Evolutionary conservation across 495 filamentous ascomycete genomes (phyloP), one percentile per base, ranked within the genome.

Genomic region (Bathelium albidoporum): DNA sequence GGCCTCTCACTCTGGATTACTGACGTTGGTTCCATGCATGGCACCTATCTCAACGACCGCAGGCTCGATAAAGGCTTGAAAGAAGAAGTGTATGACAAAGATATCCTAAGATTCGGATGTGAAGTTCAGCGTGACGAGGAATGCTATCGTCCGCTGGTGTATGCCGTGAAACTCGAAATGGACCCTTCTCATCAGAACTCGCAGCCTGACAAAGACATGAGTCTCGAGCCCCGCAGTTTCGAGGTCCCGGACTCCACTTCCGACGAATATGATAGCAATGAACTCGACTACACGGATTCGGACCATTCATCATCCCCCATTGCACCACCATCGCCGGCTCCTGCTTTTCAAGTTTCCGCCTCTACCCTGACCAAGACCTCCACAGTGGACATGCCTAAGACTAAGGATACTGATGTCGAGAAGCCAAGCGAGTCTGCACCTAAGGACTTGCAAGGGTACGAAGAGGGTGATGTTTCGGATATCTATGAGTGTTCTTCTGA

Each of bases 21-120:
- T 32, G 83, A 85, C 44, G 70, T 79, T 2, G 78, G 78, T 24
- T 83, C 80, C 7, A 81, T 85, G 64, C 83, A 87, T 64, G 83
- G 83, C 29, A 87, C 83, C 0, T 81, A 64, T 36, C 61, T 82
- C 58, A 76, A 73, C 28, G 41, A 45, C 26, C 14, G 0, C 1
- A 34, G 43, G 4, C 64, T 74, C 24, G 10, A 20, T 1, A 29
- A 58, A n/a, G 58, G 71, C 10, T 7, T 20, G 18, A 18, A 43
- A 7, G 5, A 11, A 1, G 5, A 49, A 12, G 16, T 62, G 39
- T 28, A 9, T 7, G 34, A 49, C 28, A 24, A 24, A 26, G 60
- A 62, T 16, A 34, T n/a, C 9, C 39, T 62, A 20, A 43, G 18
- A 39, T 12, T 62, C 10, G 60, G 60, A 26, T 24, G 5, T 29